These are phyloP conservation scores for Penicillium expansum DNA, from an alignment of 2,329 filamentous ascomycete species.

Conservation along the genomic window DNA sequence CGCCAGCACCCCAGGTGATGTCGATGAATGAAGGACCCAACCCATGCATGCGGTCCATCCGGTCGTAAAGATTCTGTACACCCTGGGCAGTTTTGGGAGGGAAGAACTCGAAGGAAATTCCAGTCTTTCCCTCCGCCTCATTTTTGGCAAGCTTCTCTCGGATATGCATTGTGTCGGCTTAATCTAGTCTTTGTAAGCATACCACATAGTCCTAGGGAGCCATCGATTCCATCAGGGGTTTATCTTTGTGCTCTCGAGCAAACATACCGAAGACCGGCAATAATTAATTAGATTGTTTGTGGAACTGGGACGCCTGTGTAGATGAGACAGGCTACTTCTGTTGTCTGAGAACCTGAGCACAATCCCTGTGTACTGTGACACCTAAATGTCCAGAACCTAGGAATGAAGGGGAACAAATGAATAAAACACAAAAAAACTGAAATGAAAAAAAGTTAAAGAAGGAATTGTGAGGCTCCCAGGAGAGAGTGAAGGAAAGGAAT, in stretches of 20 bases:
- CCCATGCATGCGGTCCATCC: constrained; percentile 98
- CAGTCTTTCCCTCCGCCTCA: constrained; percentile 73
- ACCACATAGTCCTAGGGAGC: not conserved
- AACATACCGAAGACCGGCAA: constrained; percentile 2
- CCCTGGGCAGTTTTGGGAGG: constrained; percentile 86
- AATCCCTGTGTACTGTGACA: constrained; percentile 13
- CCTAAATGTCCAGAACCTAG: constrained; percentile 3
- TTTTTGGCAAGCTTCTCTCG: constrained; percentile 83
- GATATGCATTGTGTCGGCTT: constrained; percentile 76
- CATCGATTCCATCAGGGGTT: not conserved
- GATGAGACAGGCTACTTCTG: constrained; percentile 12
- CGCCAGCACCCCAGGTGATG: constrained; percentile 96
- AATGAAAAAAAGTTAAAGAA: constrained; percentile 1
- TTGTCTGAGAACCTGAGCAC: not conserved
- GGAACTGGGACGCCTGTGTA: constrained; percentile 11
- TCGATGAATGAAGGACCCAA: constrained; percentile 95
- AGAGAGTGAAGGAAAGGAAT: constrained; percentile 10
- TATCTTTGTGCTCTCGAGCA: not conserved
- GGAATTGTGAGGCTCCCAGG: constrained; percentile 10
- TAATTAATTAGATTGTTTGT: constrained; percentile 5
- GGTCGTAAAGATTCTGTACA: constrained; percentile 98
- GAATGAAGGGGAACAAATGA: constrained; percentile 1
- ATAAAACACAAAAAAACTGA: constrained; percentile 5
- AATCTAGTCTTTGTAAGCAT: constrained; percentile 14
- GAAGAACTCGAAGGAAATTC: constrained; percentile 99